These are phyloP conservation scores for Neonectria neomacrospora DNA, from an alignment of 2,329 filamentous ascomycete genomes.

Conservation along the genomic window DNA sequence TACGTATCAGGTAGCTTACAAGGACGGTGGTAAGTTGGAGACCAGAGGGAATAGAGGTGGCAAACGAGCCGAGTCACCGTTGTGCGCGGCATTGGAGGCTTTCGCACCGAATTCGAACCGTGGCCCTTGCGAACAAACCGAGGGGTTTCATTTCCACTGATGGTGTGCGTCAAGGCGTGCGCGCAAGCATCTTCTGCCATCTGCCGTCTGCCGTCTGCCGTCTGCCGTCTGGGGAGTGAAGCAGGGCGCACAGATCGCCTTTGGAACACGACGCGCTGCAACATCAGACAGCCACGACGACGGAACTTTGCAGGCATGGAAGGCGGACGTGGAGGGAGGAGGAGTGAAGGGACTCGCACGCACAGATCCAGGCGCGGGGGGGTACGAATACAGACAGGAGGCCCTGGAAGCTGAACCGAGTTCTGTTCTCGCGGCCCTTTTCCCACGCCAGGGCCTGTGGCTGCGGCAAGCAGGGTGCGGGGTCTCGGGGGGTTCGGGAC, in stretches of 20 bases:
- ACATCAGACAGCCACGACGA: constrained; percentile 14
- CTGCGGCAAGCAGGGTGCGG: constrained; percentile 12
- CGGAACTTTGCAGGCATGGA: constrained; percentile 7
- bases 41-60: background rate
- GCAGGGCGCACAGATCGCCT: constrained; percentile 29
- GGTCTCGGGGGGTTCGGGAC: constrained; percentile 12
- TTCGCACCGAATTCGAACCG: too few species aligned
- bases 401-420: background rate
- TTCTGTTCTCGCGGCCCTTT: background rate
- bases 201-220: constrained; percentile 23
- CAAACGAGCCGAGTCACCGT: too few species aligned
- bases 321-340: constrained; percentile 6
- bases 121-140: too few species aligned
- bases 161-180: constrained; percentile 25
- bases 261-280: constrained; percentile 17
- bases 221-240: constrained; percentile 19
- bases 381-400: background rate
- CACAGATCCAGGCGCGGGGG: background rate
- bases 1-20: too few species aligned
- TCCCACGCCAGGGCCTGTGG: background rate
- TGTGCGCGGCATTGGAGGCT: too few species aligned
- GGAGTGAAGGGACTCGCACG: background rate
- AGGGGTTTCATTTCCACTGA: too few species aligned
- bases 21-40: background rate
- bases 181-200: constrained; percentile 29